Percentiles rank a stretch among this genome's conserved stretches.
phyloP scores from a whole-genome alignment of 2,329 filamentous ascomycete genomes.

The Claviceps sp. region DNA sequence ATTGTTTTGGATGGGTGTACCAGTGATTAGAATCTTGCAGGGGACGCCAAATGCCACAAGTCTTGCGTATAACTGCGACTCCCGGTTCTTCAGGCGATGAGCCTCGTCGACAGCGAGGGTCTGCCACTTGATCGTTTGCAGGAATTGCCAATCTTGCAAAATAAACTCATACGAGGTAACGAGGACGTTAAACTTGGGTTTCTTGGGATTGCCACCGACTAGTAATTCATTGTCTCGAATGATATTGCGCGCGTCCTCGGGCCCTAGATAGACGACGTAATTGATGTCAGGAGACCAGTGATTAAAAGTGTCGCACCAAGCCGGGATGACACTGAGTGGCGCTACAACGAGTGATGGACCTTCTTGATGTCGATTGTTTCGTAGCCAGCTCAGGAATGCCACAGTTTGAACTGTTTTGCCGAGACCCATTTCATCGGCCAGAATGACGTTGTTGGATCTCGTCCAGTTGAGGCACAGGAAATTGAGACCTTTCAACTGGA shows the following conservation, averaged over 20 bases:
- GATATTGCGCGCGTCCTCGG: slow-evolving; percentile 70
- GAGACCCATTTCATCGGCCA: slow-evolving; percentile 96
- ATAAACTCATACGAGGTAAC: slow-evolving; percentile 98
- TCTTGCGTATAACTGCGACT: slow-evolving; percentile 83
- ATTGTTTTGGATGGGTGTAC: slow-evolving; percentile 95
- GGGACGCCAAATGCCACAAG: slow-evolving; percentile 78
- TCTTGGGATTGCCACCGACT: slow-evolving; percentile 71
- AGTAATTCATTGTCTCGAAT: slow-evolving; percentile 87
- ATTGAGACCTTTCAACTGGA: slow-evolving; percentile 88
- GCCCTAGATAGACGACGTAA: slow-evolving; percentile 92
- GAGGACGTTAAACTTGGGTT: slow-evolving; percentile 93
- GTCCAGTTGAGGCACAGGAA: slow-evolving; percentile 96
- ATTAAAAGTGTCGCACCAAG: slow-evolving; percentile 97
- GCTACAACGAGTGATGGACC: slow-evolving; percentile 96
- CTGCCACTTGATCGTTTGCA: slow-evolving; percentile 92
- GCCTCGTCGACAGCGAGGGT: slow-evolving; percentile 94
- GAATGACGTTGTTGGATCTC: slow-evolving; percentile 83
- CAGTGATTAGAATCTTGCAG: slow-evolving; percentile 84
- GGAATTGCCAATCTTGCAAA: slow-evolving; percentile 67
- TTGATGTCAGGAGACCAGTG: slow-evolving; percentile 92
- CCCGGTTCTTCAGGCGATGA: slow-evolving; percentile 89
- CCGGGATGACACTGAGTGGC: slow-evolving; percentile 89
- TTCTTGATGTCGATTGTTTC: slow-evolving; percentile 77
- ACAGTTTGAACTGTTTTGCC: slow-evolving; percentile 98
- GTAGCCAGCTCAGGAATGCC: slow-evolving; percentile 91